Conservation (phyloP, 1,139 yeast species). For the Waltiozyma sp. region DNA sequence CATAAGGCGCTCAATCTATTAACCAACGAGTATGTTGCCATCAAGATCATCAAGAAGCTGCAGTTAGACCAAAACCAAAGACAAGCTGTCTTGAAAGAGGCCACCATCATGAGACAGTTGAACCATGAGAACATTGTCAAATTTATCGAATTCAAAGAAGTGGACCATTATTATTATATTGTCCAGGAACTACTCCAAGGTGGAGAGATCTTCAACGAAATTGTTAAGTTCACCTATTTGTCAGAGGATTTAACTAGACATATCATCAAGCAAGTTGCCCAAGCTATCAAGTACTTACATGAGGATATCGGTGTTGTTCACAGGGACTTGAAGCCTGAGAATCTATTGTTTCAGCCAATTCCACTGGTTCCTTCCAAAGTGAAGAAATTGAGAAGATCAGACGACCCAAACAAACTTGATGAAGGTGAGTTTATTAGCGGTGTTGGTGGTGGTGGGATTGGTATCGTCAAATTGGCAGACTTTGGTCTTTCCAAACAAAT, state of each 20-base stretch:
- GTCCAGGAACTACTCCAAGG: constrained; percentile 82
- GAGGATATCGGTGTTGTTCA: constrained; percentile 80
- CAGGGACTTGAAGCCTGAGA: constrained; percentile 93
- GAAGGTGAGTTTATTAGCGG: constrained; percentile 77
- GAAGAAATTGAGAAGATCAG: constrained; percentile 52
- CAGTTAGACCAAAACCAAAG: constrained; percentile 46
- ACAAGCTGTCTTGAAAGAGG: constrained; percentile 67
- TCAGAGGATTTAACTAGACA: constrained; percentile 79
- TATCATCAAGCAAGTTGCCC: constrained; percentile 73
- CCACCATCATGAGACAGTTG: constrained; percentile 67
- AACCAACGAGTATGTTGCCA: constrained; percentile 51
- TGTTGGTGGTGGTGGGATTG: constrained; percentile 86
- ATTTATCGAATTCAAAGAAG: constrained; percentile 51
- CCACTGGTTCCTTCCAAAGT: constrained; percentile 30
- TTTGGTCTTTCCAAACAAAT: constrained; percentile 87
- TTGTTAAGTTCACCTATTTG: constrained; percentile 83
- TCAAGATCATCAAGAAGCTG: constrained; percentile 71
- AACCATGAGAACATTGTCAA: constrained; percentile 64
- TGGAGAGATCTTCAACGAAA: constrained; percentile 91
- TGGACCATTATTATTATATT: constrained; percentile 34
- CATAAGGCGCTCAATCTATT: constrained; percentile 52
- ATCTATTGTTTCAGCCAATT: constrained; percentile 71
- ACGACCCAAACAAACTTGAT: constrained; percentile 68
- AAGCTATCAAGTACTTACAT: constrained; percentile 75
- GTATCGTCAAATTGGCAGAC: constrained; percentile 78